Percentiles rank a stretch among this genome's conserved stretches.
These are phyloP conservation scores for Elymus sibiricus DNA, from an alignment of 176 grass and related monocot species.

Conservation along the genomic window DNA sequence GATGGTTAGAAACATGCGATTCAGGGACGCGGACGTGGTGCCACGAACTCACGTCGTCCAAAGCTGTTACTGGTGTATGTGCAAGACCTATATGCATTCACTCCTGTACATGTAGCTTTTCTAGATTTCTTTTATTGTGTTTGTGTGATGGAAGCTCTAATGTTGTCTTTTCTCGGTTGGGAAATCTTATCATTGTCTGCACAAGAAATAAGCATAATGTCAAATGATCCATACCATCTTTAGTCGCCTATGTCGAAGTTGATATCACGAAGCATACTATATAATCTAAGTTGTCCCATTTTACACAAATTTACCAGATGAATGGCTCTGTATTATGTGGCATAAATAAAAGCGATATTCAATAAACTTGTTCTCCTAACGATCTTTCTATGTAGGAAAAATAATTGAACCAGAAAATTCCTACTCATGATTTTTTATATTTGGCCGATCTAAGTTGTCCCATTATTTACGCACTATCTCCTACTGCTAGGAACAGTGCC, in stretches of 20 bases:
- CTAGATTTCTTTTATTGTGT: conserved; percentile 60
- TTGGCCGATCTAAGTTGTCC: too few relatives aligned
- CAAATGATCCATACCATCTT: background rate
- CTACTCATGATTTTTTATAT: too few relatives aligned
- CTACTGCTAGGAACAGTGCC: too few relatives aligned
- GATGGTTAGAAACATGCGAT: too few relatives aligned
- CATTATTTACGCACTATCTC: too few relatives aligned
- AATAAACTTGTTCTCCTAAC: background rate
- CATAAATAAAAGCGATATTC: background rate
- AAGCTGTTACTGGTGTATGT: background rate
- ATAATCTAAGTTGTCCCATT: background rate
- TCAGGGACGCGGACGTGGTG: background rate
- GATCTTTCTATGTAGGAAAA: background rate
- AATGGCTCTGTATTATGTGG: background rate
- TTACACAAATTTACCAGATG: background rate
- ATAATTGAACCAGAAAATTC: too few relatives aligned
- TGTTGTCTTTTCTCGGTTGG: conserved; percentile 47
- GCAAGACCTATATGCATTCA: background rate
- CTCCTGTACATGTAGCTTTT: background rate
- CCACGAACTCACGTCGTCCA: background rate
- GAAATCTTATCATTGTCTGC: conserved; percentile 74
- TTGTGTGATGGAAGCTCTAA: conserved; percentile 41
- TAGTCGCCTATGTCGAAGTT: too few relatives aligned
- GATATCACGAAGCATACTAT: too few relatives aligned
- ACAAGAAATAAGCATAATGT: background rate